These are phyloP conservation scores for Otatea glauca DNA, from an alignment of 176 grass and related monocot species.

Conservation along the genomic window DNA sequence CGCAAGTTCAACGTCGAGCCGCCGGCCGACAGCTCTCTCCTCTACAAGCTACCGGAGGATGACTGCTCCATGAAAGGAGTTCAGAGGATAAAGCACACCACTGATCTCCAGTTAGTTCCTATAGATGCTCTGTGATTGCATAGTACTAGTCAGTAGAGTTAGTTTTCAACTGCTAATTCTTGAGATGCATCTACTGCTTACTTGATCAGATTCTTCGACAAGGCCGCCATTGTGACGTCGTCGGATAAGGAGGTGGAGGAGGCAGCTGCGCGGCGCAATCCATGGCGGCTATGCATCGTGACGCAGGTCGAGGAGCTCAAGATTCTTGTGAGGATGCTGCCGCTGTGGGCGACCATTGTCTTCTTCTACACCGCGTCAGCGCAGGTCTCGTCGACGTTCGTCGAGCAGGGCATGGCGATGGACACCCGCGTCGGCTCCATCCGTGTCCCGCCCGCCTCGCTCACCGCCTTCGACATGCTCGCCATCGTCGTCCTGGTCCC, in stretches of 20 bases:
- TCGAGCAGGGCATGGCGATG: conserved; percentile 43
- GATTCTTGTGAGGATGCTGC: conserved; percentile 38
- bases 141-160: not conserved
- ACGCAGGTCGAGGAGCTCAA: conserved; percentile 47
- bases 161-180: not conserved
- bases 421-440: conserved; percentile 20
- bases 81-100: not conserved
- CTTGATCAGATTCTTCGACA: conserved; percentile 45
- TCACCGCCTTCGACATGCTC: conserved; percentile 33
- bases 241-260: not conserved
- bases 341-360: conserved; percentile 24
- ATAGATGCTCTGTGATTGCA: too few species aligned
- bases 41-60: conserved; percentile 11
- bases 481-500: conserved; percentile 30
- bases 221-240: conserved; percentile 24
- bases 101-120: conserved; percentile 32
- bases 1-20: conserved; percentile 3
- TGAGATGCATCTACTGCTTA: not conserved
- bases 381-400: conserved; percentile 40
- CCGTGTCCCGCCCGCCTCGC: conserved; percentile 30
- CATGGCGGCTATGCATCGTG: conserved; percentile 32
- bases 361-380: conserved; percentile 28
- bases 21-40: conserved; percentile 19
- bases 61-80: not conserved
- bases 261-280: not conserved